Base-by-base conservation (phyloP, 2,329 filamentous ascomycete species). In the Colletotrichum cereale region DNA sequence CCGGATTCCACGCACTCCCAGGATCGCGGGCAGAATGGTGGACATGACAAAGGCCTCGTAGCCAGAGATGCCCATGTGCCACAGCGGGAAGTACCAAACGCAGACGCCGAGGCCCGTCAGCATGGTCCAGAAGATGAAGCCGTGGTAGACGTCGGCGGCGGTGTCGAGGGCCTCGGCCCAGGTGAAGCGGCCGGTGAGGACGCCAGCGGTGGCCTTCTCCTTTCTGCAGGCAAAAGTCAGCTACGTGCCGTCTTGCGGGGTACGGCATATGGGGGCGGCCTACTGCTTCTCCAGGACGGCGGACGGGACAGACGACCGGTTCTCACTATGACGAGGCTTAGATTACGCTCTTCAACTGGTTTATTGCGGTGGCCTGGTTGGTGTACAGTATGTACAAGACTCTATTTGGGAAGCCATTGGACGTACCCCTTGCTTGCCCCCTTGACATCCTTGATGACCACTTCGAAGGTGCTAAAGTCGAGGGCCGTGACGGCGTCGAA, bases 11-110 rank as follows among this genome's bases (percentile, higher is more conserved):
- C 87, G 87, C 73, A 95, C 91, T 29, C 87, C 90, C 53, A 99
- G 89, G 26, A 98, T 81, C 48, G 95, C 86, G 0, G 96, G 96
- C 5, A 95, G 93, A 62, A 96, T 82, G 4, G 94, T 96, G 61
- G 88, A 89, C 90, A 98, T 92, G 78, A 99, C 91, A 75, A 97
- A 87, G 53, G 91, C 92, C 83, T 99, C 96, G 79, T 96, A 99
- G 73, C 96, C 96, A 5, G 96, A 98, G 72, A 99, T 97, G 36
- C 96, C 96, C 96, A 99, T 99, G 80, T 98, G 91, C 96, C 96
- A 99, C 14, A 99, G 89, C 18, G 96, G 96, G 80, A 99, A 99
- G 82, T 97, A 99, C 96, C 96, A 99, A 55, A 99, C 92, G 52
- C 93, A 87, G 55, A 99, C 86, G 34, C 94, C 95, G 63, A 99